A percentile compares a stretch with the other conserved stretches of the same genome.
Conservation (phyloP, 805 yeast species). For the Priceomyces castillae region DNA sequence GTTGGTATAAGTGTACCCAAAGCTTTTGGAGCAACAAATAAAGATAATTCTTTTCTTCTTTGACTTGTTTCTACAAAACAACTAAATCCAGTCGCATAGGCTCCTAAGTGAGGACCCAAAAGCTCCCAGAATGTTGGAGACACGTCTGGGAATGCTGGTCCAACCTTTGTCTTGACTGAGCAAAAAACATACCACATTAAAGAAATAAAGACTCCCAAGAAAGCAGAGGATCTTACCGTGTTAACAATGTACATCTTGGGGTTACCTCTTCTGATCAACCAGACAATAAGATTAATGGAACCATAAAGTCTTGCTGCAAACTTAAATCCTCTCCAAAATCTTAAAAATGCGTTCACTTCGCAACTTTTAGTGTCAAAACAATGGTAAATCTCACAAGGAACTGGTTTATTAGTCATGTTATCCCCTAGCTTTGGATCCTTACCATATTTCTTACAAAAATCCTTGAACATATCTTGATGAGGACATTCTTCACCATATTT, state of each 20-base stretch:
- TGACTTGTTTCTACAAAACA: slow-evolving; percentile 31
- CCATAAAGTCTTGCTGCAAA: no score
- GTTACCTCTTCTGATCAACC: no score
- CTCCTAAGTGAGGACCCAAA: slow-evolving; percentile 33
- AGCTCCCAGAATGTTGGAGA: slow-evolving; percentile 27
- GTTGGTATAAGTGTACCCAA: slow-evolving; percentile 32
- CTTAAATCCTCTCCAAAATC: no score
- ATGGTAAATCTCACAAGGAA: slow-evolving; percentile 39
- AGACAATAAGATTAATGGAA: no score
- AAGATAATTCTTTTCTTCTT: slow-evolving; percentile 46
- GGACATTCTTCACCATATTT: slow-evolving; percentile 34
- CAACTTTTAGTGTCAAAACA: no score
- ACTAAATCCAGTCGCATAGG: slow-evolving; percentile 35
- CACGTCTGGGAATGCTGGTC: slow-evolving; percentile 29
- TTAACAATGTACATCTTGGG: slow-evolving; percentile 6
- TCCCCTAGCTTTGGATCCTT: slow-evolving; percentile 32
- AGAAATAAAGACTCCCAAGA: slow-evolving; percentile 34
- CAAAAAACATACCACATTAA: slow-evolving; percentile 43
- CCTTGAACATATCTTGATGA: slow-evolving; percentile 24
- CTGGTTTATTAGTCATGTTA: slow-evolving; percentile 9
- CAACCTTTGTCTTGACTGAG: slow-evolving; percentile 31
- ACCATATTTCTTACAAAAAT: slow-evolving; percentile 30
- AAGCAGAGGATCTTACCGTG: slow-evolving; percentile 34
- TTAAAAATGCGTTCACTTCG: no score
- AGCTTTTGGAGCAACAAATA: slow-evolving; percentile 44